phyloP scores from a whole-genome alignment of 768 basidiomycete species.

The Tricholoma matsutake region DNA sequence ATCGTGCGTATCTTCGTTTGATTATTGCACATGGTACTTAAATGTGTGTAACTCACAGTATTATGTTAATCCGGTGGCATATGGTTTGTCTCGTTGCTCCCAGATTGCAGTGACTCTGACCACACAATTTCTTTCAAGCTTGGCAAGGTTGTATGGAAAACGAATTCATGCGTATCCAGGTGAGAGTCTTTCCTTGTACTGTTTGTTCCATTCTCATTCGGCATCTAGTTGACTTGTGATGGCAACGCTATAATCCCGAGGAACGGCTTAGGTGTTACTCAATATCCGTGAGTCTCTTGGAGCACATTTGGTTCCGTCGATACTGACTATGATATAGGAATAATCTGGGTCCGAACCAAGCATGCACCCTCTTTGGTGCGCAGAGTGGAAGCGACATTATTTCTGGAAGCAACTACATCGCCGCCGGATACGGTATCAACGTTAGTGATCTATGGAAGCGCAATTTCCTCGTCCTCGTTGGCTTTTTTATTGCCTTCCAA shows the following conservation, averaged over 20 bases:
- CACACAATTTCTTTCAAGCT: constrained; percentile 32
- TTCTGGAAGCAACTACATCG: constrained; percentile 59
- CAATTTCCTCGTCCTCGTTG: constrained; percentile 69
- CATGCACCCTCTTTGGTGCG: constrained; percentile 74
- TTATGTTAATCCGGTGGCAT: constrained; percentile 77
- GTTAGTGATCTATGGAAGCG: constrained; percentile 58
- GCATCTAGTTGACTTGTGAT: constrained; percentile 54
- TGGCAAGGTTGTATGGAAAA: constrained; percentile 83
- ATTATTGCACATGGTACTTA: constrained; percentile 6
- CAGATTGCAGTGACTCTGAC: neutral
- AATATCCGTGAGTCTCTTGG: constrained; percentile 54
- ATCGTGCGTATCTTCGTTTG: constrained; percentile 45
- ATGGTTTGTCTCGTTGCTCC: constrained; percentile 39
- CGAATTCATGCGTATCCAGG: constrained; percentile 72
- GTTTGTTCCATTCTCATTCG: constrained; percentile 6
- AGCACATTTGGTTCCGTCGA: constrained; percentile 2
- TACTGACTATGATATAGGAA: constrained; percentile 34
- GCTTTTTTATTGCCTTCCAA: constrained; percentile 69
- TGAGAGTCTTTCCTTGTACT: constrained; percentile 28
- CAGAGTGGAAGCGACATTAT: constrained; percentile 52
- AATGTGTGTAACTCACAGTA: constrained; percentile 38
- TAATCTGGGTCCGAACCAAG: constrained; percentile 62
- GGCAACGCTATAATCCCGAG: constrained; percentile 65
- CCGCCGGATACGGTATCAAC: constrained; percentile 48
- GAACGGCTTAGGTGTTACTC: constrained; percentile 49